Conservation (phyloP, 1,139 yeast species). For the Yamadazyma atmosphaerica region DNA sequence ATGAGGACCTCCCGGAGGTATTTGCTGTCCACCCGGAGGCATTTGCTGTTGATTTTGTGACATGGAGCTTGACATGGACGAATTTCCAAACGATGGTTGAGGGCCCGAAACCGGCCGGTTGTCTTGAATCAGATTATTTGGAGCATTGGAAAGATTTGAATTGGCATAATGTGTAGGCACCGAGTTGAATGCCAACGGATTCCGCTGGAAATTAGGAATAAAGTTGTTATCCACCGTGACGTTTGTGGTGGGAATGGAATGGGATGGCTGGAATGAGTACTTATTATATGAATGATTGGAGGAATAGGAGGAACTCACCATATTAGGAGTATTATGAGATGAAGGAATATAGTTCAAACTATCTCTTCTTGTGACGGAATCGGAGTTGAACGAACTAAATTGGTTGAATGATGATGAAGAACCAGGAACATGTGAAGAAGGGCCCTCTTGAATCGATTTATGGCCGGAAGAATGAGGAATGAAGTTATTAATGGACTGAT, state of each 20-base stretch:
- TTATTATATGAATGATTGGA: slow-evolving; percentile 39
- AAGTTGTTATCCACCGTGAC: slow-evolving; percentile 16
- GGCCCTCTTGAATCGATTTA: background rate
- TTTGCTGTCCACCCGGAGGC: slow-evolving; percentile 5
- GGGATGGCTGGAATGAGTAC: slow-evolving; percentile 15
- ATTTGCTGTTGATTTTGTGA: slow-evolving; percentile 1
- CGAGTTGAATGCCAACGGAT: slow-evolving; percentile 6
- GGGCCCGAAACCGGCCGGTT: background rate
- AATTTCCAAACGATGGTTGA: no score
- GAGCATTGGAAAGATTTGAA: slow-evolving; percentile 6
- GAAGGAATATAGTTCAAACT: slow-evolving; percentile 42
- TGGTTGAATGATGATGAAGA: slow-evolving; percentile 1
- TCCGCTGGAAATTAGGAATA: slow-evolving; percentile 14
- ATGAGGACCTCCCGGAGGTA: slow-evolving; percentile 8
- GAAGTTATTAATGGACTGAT: slow-evolving; percentile 1
- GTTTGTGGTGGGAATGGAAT: slow-evolving; percentile 20
- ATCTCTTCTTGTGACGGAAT: slow-evolving; percentile 14
- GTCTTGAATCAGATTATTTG: slow-evolving; percentile 2
- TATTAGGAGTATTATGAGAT: slow-evolving; percentile 57
- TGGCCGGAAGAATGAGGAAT: background rate
- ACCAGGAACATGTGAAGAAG: background rate
- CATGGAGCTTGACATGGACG: slow-evolving; percentile 1
- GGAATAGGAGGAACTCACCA: slow-evolving; percentile 49
- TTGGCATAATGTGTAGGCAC: slow-evolving; percentile 6
- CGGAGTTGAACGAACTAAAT: slow-evolving; percentile 7